phyloP scores from a whole-genome alignment of 140 eudicot genomes.

The Oenanthe javanica region DNA sequence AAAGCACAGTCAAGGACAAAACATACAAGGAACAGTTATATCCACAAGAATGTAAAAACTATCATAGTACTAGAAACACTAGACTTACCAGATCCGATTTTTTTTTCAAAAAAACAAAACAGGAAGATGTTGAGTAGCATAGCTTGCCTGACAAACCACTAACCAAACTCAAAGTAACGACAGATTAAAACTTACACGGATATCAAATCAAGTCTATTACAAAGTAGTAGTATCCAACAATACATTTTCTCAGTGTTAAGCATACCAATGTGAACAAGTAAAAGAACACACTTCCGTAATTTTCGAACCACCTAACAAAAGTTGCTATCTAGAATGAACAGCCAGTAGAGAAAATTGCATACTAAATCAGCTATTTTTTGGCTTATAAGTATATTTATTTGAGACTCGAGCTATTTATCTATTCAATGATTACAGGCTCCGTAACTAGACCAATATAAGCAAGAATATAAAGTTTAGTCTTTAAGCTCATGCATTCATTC shows the following conservation, averaged over 20 bases:
- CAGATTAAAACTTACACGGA: neutral
- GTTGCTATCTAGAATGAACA: neutral
- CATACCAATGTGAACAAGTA: neutral
- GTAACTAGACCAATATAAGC: too few relatives aligned
- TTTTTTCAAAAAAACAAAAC: neutral
- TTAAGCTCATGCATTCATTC: too few relatives aligned
- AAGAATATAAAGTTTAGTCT: too few relatives aligned
- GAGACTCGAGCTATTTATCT: neutral
- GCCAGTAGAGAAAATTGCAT: neutral
- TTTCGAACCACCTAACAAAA: neutral
- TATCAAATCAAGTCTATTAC: neutral
- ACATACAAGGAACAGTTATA: too few relatives aligned
- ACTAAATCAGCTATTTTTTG: neutral
- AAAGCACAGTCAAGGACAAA: too few relatives aligned
- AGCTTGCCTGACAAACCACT: neutral
- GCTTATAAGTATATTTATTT: neutral
- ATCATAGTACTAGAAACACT: too few relatives aligned
- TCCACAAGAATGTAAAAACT: neutral
- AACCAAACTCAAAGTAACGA: neutral
- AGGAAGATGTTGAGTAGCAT: too few relatives aligned
- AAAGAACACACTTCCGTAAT: neutral
- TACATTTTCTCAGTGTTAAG: neutral
- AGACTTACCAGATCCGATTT: neutral
- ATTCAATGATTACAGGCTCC: neutral
- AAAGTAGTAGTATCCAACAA: too few relatives aligned